Percentiles rank a stretch among this genome's conserved stretches.
phyloP scores from a whole-genome alignment of 768 basidiomycete genomes.

The Boletus vinaceobasis region DNA sequence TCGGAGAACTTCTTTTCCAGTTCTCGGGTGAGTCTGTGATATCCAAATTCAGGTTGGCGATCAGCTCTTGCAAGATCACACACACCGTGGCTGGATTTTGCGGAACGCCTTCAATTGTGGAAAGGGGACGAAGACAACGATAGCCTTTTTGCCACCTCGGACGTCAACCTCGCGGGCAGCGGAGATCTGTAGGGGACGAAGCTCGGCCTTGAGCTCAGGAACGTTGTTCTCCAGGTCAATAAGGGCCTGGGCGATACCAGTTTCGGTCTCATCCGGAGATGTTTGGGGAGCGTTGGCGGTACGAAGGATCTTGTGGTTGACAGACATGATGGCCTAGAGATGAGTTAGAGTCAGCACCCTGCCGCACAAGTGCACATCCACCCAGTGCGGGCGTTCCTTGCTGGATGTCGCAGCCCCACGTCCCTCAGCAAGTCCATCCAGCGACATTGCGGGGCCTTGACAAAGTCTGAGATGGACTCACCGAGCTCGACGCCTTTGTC shows the following conservation, averaged over 20 bases:
- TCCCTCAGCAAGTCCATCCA: conserved; percentile 23
- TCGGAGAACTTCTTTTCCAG: conserved; percentile 99
- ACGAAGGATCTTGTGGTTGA: conserved; percentile 86
- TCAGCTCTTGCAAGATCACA: not conserved
- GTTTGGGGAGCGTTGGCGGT: conserved; percentile 93
- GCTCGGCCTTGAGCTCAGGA: conserved; percentile 95
- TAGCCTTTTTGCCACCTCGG: conserved; percentile 98
- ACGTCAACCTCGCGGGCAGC: conserved; percentile 99
- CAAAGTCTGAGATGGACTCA: conserved; percentile 49
- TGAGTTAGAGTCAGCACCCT: conserved; percentile 43
- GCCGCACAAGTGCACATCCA: conserved; percentile 49
- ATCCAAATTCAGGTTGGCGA: conserved; percentile 7
- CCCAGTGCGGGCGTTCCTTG: conserved; percentile 35
- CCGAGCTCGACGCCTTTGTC: conserved; percentile 64
- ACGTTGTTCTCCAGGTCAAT: conserved; percentile 98
- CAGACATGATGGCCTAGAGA: conserved; percentile 53
- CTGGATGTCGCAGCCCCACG: conserved; percentile 12
- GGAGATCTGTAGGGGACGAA: conserved; percentile 94
- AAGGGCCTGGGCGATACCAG: conserved; percentile 88
- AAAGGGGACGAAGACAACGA: conserved; percentile 96
- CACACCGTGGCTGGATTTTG: conserved; percentile 92
- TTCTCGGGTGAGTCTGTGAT: conserved; percentile 86
- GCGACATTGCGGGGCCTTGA: conserved; percentile 3
- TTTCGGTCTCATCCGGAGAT: conserved; percentile 88
- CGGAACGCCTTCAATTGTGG: conserved; percentile 98